phyloP scores from a whole-genome alignment of 441 rosid genomes.

The Lepidium campestre region DNA sequence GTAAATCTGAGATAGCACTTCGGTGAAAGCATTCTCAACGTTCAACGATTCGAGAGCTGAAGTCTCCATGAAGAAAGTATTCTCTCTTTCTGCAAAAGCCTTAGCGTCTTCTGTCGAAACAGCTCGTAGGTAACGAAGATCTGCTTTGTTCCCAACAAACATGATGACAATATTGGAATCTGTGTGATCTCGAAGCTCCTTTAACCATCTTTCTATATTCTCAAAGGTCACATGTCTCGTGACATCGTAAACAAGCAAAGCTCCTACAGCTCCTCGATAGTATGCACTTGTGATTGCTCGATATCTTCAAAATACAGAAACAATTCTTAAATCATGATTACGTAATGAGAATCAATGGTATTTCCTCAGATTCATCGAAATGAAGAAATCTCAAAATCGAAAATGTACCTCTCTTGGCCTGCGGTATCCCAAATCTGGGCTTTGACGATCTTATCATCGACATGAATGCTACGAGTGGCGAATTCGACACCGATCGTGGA shows the following conservation, averaged over 20 bases:
- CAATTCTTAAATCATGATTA: not conserved
- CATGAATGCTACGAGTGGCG: conserved; percentile 60
- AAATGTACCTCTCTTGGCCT: conserved; percentile 59
- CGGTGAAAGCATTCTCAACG: conserved; percentile 49
- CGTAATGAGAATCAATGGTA: not conserved
- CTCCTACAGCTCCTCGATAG: conserved; percentile 62
- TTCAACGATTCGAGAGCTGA: conserved; percentile 52
- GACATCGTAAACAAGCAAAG: conserved; percentile 51
- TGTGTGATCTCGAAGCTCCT: conserved; percentile 59
- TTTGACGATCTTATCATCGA: conserved; percentile 61
- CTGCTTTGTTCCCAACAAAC: conserved; percentile 68
- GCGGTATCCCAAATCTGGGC: conserved; percentile 80
- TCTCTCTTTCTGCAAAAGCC: conserved; percentile 52
- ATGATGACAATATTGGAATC: conserved; percentile 54
- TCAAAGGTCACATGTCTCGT: conserved; percentile 57
- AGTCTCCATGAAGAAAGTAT: conserved; percentile 56
- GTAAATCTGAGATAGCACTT: conserved; percentile 51
- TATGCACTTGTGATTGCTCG: conserved; percentile 69
- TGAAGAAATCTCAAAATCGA: not conserved
- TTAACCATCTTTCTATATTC: conserved; percentile 57
- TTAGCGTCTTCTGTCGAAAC: conserved; percentile 43
- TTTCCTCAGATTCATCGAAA: not conserved
- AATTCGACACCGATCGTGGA: conserved; percentile 70
- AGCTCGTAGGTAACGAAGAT: conserved; percentile 56
- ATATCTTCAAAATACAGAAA: conserved; percentile 31